Conservation (phyloP, 1,284 basidiomycete species). For the Melampsora larici-populina region DNA sequence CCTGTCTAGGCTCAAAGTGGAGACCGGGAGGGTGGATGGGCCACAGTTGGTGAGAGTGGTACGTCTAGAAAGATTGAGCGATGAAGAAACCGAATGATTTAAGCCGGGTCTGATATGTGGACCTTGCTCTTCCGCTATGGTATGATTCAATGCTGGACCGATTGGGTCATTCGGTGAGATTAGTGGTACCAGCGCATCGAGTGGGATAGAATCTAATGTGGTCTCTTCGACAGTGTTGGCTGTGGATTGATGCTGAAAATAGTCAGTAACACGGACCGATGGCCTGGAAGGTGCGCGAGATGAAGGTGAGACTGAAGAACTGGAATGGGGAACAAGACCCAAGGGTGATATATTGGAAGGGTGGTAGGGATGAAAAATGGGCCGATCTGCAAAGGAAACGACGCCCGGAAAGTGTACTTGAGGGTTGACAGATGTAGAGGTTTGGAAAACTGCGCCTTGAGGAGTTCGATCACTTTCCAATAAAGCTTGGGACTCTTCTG, state of each 20-base stretch:
- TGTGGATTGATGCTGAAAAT: background rate
- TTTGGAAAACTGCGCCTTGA: conserved; percentile 23
- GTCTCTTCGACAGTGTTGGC: background rate
- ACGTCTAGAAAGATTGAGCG: conserved; percentile 14
- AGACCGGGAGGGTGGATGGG: background rate
- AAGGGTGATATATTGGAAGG: conserved; percentile 66
- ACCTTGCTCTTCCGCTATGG: too few relatives aligned
- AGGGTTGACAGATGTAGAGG: background rate
- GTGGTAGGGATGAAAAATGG: conserved; percentile 43
- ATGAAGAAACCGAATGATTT: background rate
- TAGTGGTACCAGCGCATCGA: conserved; percentile 41
- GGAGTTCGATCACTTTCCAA: too few relatives aligned
- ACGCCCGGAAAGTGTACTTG: background rate
- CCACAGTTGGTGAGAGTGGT: background rate
- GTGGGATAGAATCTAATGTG: conserved; percentile 15
- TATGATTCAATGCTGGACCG: conserved; percentile 5
- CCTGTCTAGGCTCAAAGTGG: too few relatives aligned
- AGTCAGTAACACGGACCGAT: background rate
- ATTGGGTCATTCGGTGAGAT: conserved; percentile 27
- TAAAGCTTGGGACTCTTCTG: background rate
- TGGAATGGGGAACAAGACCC: conserved; percentile 68
- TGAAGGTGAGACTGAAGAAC: background rate
- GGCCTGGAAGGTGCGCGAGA: conserved; percentile 5
- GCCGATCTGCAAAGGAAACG: background rate
- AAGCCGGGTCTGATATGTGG: background rate